These are phyloP conservation scores for Arthrobotrys megalospora DNA, from an alignment of 2,329 filamentous ascomycete species.

Conservation along the genomic window DNA sequence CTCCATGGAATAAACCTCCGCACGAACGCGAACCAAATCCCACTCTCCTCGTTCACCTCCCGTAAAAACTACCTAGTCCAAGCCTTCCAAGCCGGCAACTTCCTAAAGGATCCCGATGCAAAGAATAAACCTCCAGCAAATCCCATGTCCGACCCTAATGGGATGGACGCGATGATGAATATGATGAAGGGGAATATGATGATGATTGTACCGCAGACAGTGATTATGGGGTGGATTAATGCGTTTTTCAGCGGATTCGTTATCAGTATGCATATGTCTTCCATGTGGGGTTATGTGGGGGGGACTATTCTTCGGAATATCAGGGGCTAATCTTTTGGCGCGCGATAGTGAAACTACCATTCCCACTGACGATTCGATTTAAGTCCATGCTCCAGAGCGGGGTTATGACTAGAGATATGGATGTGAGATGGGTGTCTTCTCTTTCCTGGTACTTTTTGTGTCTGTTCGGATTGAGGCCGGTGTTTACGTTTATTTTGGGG, in stretches of 20 bases:
- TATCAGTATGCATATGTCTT: constrained; percentile 77
- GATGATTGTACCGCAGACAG: constrained; percentile 98
- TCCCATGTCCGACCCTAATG: constrained; percentile 92
- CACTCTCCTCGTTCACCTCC: constrained; percentile 80
- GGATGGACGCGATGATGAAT: constrained; percentile 99
- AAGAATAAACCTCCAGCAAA: constrained; percentile 91
- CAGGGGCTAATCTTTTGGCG: constrained; percentile 54
- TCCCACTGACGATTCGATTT: constrained; percentile 97
- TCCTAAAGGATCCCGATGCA: constrained; percentile 88
- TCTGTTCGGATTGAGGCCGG: constrained; percentile 94
- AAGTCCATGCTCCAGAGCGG: constrained; percentile 99
- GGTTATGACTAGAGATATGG: constrained; percentile 94
- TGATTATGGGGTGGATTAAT: constrained; percentile 99
- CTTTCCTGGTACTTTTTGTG: constrained; percentile 99
- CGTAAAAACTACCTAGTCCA: constrained; percentile 86
- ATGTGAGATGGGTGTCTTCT: constrained; percentile 98
- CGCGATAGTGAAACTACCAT: constrained; percentile 87
- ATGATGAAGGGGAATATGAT: constrained; percentile 99
- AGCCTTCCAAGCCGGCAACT: constrained; percentile 87
- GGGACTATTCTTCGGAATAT: constrained; percentile 6
- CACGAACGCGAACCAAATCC: constrained; percentile 84
- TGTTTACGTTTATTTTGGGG: constrained; percentile 96
- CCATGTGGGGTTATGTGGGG: constrained; percentile 13
- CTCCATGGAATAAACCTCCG: constrained; percentile 88
- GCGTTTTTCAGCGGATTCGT: constrained; percentile 99